These are phyloP conservation scores for Arthromyces matolae DNA, from an alignment of 768 basidiomycete species.

Conservation along the genomic window DNA sequence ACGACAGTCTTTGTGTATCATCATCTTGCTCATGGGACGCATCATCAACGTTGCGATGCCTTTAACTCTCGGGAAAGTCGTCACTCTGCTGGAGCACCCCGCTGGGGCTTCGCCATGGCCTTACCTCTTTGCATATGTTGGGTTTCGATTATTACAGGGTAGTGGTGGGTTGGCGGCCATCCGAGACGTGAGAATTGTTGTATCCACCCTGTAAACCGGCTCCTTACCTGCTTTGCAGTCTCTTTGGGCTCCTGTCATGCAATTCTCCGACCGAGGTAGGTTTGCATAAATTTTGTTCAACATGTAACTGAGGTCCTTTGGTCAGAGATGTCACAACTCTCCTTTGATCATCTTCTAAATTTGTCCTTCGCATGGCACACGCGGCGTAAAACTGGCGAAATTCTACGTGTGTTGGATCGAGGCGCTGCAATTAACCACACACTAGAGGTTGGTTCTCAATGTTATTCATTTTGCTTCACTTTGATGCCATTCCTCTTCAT, in stretches of 20 bases:
- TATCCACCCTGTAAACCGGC: background rate
- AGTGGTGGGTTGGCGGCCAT: slow-evolving; percentile 72
- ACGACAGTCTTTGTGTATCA: slow-evolving; percentile 57
- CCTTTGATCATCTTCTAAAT: slow-evolving; percentile 84
- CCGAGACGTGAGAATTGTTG: slow-evolving; percentile 45
- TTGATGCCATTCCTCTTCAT: slow-evolving; percentile 11
- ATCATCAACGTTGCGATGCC: slow-evolving; percentile 75
- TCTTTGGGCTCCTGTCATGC: slow-evolving; percentile 87
- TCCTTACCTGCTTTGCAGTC: slow-evolving; percentile 32
- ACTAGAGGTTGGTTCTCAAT: slow-evolving; percentile 48
- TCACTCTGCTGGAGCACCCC: slow-evolving; percentile 50
- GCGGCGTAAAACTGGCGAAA: slow-evolving; percentile 80
- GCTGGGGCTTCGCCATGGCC: slow-evolving; percentile 57
- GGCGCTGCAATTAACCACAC: slow-evolving; percentile 85
- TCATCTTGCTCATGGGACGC: slow-evolving; percentile 70
- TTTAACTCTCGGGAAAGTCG: slow-evolving; percentile 61
- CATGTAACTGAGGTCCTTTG: slow-evolving; percentile 5
- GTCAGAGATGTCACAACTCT: slow-evolving; percentile 81
- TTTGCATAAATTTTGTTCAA: background rate
- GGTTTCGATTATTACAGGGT: slow-evolving; percentile 70
- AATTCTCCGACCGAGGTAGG: slow-evolving; percentile 72
- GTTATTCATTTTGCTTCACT: background rate
- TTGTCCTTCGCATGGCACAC: slow-evolving; percentile 84
- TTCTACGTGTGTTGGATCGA: slow-evolving; percentile 76
- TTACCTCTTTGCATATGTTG: slow-evolving; percentile 64